phyloP scores from a whole-genome alignment of 2,329 filamentous ascomycete species.

The Dactylellina sp. region DNA sequence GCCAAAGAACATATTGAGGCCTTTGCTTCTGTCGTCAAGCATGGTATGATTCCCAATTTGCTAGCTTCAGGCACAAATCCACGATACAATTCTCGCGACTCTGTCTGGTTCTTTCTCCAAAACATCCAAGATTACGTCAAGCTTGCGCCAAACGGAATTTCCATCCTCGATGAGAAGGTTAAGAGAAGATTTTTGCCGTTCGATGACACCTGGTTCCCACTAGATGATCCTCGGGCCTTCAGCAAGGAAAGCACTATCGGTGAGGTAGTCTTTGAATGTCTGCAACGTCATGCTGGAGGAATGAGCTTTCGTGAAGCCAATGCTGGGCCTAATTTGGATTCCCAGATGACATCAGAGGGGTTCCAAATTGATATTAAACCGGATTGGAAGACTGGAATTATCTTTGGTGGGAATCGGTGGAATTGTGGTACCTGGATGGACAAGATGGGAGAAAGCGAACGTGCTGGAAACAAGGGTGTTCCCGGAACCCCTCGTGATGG shows the following conservation, averaged over 20 bases:
- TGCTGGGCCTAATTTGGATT: slow-evolving; percentile 86
- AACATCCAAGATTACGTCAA: slow-evolving; percentile 92
- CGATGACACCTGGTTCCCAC: slow-evolving; percentile 92
- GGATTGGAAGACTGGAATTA: slow-evolving; percentile 89
- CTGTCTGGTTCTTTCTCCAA: slow-evolving; percentile 97
- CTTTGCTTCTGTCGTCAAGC: slow-evolving; percentile 95
- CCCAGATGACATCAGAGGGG: slow-evolving; percentile 90
- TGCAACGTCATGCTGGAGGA: slow-evolving; percentile 90
- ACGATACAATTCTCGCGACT: slow-evolving; percentile 94
- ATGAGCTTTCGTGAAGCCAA: slow-evolving; percentile 96
- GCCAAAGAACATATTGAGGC: slow-evolving; percentile 94
- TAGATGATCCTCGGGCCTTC: slow-evolving; percentile 85
- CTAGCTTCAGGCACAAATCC: slow-evolving; percentile 86
- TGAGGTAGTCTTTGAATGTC: slow-evolving; percentile 90
- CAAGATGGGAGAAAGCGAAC: slow-evolving; percentile 99
- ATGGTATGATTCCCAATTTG: slow-evolving; percentile 97
- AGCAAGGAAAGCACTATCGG: slow-evolving; percentile 83
- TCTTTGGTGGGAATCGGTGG: slow-evolving; percentile 91
- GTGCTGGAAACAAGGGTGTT: slow-evolving; percentile 89
- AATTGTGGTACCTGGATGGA: slow-evolving; percentile 99
- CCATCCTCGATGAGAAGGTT: slow-evolving; percentile 80
- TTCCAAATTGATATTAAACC: slow-evolving; percentile 82
- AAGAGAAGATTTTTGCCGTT: slow-evolving; percentile 90
- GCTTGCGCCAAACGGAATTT: slow-evolving; percentile 80
- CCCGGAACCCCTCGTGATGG: slow-evolving; percentile 97